Percentiles rank a stretch among this genome's conserved stretches.
These are phyloP conservation scores for Amanita phalloides DNA, from an alignment of 768 basidiomycete species.

Conservation along the genomic window DNA sequence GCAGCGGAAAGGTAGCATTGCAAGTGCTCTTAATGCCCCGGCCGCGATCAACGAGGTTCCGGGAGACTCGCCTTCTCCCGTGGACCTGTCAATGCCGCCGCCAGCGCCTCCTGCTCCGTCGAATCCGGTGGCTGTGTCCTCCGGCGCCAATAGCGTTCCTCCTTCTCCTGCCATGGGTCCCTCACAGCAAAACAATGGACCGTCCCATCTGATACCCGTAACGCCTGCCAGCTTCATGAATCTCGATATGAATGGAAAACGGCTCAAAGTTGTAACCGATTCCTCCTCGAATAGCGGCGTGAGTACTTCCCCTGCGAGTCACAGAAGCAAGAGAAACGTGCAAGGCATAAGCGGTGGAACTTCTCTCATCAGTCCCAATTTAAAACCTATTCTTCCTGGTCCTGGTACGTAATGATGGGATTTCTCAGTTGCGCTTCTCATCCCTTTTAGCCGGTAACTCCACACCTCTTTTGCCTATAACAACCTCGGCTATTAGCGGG, in stretches of 20 bases:
- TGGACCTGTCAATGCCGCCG: conserved; percentile 84
- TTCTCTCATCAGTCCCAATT: conserved; percentile 34
- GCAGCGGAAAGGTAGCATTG: conserved; percentile 28
- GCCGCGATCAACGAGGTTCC: conserved; percentile 15
- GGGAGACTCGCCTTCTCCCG: conserved; percentile 72
- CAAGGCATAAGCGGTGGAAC: background rate
- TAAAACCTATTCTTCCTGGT: conserved; percentile 66
- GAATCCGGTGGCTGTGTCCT: background rate
- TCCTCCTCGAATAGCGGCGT: conserved; percentile 2
- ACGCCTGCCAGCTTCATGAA: conserved; percentile 94
- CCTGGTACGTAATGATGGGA: conserved; percentile 19
- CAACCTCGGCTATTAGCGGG: background rate
- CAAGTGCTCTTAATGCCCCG: conserved; percentile 8
- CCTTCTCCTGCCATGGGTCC: background rate
- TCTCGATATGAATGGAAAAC: conserved; percentile 30
- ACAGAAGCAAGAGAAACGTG: background rate
- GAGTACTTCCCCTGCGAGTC: background rate
- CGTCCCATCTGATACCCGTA: conserved; percentile 51
- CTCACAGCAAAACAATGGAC: background rate
- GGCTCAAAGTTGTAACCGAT: conserved; percentile 5
- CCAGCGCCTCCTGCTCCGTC: conserved; percentile 39
- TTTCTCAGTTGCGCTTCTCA: background rate
- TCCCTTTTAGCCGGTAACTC: conserved; percentile 13
- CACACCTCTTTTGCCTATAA: conserved; percentile 6
- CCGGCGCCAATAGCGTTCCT: background rate